A percentile compares a stretch with the other conserved stretches of the same genome.
Conservation (phyloP, 2,329 filamentous ascomycete species). For the Fusarium euwallaceae region DNA sequence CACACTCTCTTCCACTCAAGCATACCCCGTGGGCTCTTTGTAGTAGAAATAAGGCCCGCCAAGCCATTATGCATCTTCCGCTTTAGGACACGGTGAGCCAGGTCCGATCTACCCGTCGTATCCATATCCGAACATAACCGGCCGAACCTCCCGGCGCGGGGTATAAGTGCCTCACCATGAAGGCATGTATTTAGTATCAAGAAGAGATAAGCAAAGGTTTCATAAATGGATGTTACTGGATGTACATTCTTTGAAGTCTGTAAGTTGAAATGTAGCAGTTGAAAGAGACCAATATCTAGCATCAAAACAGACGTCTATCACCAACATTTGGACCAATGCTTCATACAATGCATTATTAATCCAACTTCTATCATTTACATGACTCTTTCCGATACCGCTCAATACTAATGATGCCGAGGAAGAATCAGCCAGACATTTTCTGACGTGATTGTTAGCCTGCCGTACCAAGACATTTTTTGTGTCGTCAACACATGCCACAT, state of each 20-base stretch:
- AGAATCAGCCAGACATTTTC: not conserved
- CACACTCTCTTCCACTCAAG: not conserved
- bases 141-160: constrained; percentile 1
- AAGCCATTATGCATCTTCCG: not conserved
- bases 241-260: not conserved
- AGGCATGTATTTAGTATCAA: not conserved
- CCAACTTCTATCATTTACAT: not conserved
- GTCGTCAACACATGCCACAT: not conserved
- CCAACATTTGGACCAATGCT: not conserved
- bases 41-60: not conserved
- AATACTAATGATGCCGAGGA: not conserved
- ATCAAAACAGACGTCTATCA: not conserved
- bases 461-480: not conserved
- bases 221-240: no score
- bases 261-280: not conserved
- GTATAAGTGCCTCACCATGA: not conserved
- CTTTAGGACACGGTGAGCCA: not conserved
- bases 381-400: not conserved
- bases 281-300: not conserved
- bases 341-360: not conserved
- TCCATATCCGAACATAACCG: constrained; percentile 7
- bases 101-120: not conserved
- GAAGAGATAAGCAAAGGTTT: not conserved
- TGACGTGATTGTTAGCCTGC: not conserved
- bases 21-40: not conserved